A percentile compares a stretch with the other conserved stretches of the same genome.
Conservation (phyloP, 1,284 basidiomycete genomes). For the Lentinus polychrous region DNA sequence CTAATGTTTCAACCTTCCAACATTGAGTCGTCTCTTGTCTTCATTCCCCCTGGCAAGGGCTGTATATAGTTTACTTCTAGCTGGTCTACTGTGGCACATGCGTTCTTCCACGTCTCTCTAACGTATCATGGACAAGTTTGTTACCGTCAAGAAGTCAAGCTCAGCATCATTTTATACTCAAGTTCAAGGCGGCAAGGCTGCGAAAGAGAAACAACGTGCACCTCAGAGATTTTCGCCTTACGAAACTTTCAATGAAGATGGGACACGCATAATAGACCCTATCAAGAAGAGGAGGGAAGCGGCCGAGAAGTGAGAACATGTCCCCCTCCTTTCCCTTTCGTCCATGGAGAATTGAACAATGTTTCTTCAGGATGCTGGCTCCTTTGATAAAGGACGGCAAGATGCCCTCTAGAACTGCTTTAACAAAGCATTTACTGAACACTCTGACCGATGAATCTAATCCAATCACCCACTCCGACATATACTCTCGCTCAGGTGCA, state of each 20-base stretch:
- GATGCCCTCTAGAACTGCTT: constrained; percentile 34
- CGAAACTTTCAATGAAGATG: constrained; percentile 16
- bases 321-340: background rate
- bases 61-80: constrained; percentile 6
- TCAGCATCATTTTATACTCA: constrained; percentile 8
- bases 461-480: constrained; percentile 68
- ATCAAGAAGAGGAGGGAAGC: constrained; percentile 25
- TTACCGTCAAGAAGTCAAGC: constrained; percentile 28
- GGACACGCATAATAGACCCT: constrained; percentile 18
- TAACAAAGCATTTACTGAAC: constrained; percentile 50
- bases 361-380: constrained; percentile 14
- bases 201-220: constrained; percentile 16
- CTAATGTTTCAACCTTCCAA: background rate
- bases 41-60: background rate
- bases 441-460: constrained; percentile 55
- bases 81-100: constrained; percentile 1
- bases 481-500: constrained; percentile 50
- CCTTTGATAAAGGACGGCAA: constrained; percentile 24
- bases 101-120: background rate
- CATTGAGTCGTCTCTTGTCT: background rate
- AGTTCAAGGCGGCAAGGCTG: constrained; percentile 11
- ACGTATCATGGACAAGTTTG: constrained; percentile 33
- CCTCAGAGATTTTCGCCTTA: constrained; percentile 28
- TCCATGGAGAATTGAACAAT: background rate
- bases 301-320: constrained; percentile 20